Percentiles rank a stretch among this genome's conserved stretches.
Evolutionary conservation across 2,329 filamentous ascomycete species (phyloP).

Genomic region (Cadophora gregata): DNA sequence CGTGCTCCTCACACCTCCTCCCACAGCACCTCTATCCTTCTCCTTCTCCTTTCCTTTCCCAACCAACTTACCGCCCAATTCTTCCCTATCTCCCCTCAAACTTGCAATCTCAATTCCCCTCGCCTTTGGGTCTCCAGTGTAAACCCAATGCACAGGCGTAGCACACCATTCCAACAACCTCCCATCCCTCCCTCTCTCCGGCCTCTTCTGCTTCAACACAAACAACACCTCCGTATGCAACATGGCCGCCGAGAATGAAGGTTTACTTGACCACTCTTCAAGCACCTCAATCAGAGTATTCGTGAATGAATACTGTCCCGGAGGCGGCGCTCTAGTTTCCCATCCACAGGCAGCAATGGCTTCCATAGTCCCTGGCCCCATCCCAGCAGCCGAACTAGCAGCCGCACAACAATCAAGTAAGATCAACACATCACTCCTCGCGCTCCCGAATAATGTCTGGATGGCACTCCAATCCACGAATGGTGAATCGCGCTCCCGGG

Average conservation of each 20-base stretch:
- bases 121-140: conserved; percentile 64
- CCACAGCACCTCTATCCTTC: not conserved
- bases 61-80: not conserved
- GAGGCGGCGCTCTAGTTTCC: conserved; percentile 65
- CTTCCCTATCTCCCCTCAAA: not conserved
- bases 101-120: conserved; percentile 62
- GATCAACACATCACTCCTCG: conserved; percentile 28
- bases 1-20: conserved; percentile 8
- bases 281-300: conserved; percentile 64
- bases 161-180: conserved; percentile 63
- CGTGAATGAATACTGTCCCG: conserved; percentile 64
- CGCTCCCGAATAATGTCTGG: conserved; percentile 45
- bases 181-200: conserved; percentile 59
- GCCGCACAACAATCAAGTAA: conserved; percentile 45
- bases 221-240: conserved; percentile 65
- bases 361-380: conserved; percentile 63
- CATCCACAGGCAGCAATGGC: conserved; percentile 67
- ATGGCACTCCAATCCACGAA: conserved; percentile 61
- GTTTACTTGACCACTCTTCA: conserved; percentile 57
- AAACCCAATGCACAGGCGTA: conserved; percentile 67
- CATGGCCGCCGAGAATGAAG: conserved; percentile 64
- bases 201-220: conserved; percentile 64
- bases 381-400: conserved; percentile 64
- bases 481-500: conserved; percentile 13
- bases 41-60: not conserved